Conservation (phyloP, 805 yeast species). For the Lipomyces yamadae region DNA sequence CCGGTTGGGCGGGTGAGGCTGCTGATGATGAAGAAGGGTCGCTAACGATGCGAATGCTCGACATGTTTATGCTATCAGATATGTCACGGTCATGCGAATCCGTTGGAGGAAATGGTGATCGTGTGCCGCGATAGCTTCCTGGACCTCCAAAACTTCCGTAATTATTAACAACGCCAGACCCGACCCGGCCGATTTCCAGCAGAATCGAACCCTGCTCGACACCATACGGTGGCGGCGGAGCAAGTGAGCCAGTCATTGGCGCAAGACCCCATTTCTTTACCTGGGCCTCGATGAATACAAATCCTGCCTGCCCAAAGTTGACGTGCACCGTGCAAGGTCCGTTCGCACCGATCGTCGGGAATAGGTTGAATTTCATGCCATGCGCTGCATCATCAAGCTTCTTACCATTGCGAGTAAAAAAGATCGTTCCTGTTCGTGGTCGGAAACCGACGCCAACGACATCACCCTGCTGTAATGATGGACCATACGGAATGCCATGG, state of each 20-base stretch:
- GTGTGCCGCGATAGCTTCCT: conserved; percentile 13
- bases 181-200: conserved; percentile 53
- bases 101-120: conserved; percentile 29
- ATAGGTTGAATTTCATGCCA: conserved; percentile 72
- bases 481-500: conserved; percentile 58
- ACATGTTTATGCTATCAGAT: conserved; percentile 18
- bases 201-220: conserved; percentile 77
- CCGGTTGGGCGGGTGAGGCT: conserved; percentile 5
- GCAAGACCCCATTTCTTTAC: conserved; percentile 96
- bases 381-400: conserved; percentile 79
- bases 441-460: conserved; percentile 92
- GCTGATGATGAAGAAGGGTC: conserved; percentile 13
- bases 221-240: conserved; percentile 94
- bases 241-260: conserved; percentile 82
- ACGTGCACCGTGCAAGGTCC: conserved; percentile 83
- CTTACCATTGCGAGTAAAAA: conserved; percentile 94
- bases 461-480: conserved; percentile 76
- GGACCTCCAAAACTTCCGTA: conserved; percentile 17
- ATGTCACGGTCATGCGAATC: conserved; percentile 22
- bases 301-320: conserved; percentile 87
- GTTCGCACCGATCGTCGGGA: conserved; percentile 88
- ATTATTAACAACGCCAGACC: conserved; percentile 2
- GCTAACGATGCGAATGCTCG: conserved; percentile 6
- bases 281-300: conserved; percentile 87
- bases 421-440: conserved; percentile 79